Evolutionary conservation across 176 grass and related monocot genomes (phyloP).

Genomic region (Poa annua): DNA sequence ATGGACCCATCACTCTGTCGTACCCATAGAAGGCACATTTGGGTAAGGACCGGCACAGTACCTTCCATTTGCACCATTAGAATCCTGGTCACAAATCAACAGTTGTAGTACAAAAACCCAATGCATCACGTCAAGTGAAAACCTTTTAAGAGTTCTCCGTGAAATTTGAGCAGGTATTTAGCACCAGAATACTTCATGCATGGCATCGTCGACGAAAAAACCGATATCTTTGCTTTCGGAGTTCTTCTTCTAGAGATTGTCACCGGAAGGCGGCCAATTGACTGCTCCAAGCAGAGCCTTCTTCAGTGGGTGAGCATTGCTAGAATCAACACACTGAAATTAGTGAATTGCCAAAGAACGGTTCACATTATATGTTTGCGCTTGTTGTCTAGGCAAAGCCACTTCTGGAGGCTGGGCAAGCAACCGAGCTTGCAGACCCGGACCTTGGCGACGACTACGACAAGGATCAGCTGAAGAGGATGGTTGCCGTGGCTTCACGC

Average conservation of each 20-base stretch:
- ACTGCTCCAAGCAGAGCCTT: constrained; percentile 82
- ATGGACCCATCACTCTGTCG: constrained; percentile 91
- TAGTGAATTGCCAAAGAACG: not conserved
- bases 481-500: constrained; percentile 61
- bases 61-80: not conserved
- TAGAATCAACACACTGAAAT: not conserved
- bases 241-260: constrained; percentile 82
- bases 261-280: constrained; percentile 82
- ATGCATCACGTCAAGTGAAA: not conserved
- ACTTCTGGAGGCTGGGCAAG: constrained; percentile 79
- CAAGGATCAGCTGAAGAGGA: constrained; percentile 66
- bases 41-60: constrained; percentile 52
- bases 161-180: constrained; percentile 65
- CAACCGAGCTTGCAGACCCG: constrained; percentile 70
- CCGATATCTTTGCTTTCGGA: constrained; percentile 83
- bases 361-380: not conserved
- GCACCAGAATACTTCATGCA: constrained; percentile 99
- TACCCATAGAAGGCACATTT: constrained; percentile 96
- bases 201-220: constrained; percentile 90
- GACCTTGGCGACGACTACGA: constrained; percentile 66
- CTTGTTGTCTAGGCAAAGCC: constrained; percentile 71
- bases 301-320: constrained; percentile 70
- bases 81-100: not conserved
- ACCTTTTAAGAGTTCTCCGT: not conserved
- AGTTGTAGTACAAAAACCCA: not conserved